Evolutionary conservation across 768 basidiomycete genomes (phyloP), one percentile per base, ranked within the genome.

Genomic region (Rhodotorula babjevae): DNA sequence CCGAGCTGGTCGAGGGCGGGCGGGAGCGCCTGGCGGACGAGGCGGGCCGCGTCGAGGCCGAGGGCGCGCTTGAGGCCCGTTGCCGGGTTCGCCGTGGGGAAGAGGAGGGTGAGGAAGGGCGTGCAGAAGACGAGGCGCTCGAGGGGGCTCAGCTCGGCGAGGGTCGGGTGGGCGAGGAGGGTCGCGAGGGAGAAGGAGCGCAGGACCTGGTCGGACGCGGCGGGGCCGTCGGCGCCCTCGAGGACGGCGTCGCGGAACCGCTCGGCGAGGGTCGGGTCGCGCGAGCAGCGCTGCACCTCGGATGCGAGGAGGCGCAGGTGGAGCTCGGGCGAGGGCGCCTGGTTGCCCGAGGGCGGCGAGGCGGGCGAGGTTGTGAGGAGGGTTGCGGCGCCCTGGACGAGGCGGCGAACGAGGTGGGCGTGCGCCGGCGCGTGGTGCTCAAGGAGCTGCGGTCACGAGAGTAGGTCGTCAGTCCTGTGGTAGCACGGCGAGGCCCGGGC

Each of bases 401-500:
- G 89, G 74, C 95, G 90, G 73, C 94, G 91, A 77, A 99, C 91
- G 84, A 96, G 96, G 82, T 99, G 94, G 74, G 93, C 87, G 83
- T 97, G 96, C 69, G 93, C 96, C 82, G 96, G 94, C 78, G 93
- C 86, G 86, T 98, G 93, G 80, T 93, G 91, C 81, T 97, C 93
- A 75, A 92, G 91, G 79, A 98, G 87, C 95, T 98, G 82, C 61
- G 71, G 64, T 78, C 74, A 40, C 23, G 44, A 3, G 53, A 9
- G 31, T 49, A 47, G 27, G 40, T 25, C 27, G 23, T 14, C 12
- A 27, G 29, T 3, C 44, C n/a, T n/a, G n/a, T n/a, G n/a, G n/a
- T n/a, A n/a, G n/a, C n/a, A n/a, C n/a, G n/a, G n/a, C n/a, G n/a
- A n/a, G n/a, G n/a, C n/a, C n/a, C n/a, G n/a, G n/a, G n/a, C n/a